Evolutionary conservation across 192 early-diverging fungal genomes (phyloP), one percentile per base, ranked within the genome.

Genomic region (Coemansia furcata): DNA sequence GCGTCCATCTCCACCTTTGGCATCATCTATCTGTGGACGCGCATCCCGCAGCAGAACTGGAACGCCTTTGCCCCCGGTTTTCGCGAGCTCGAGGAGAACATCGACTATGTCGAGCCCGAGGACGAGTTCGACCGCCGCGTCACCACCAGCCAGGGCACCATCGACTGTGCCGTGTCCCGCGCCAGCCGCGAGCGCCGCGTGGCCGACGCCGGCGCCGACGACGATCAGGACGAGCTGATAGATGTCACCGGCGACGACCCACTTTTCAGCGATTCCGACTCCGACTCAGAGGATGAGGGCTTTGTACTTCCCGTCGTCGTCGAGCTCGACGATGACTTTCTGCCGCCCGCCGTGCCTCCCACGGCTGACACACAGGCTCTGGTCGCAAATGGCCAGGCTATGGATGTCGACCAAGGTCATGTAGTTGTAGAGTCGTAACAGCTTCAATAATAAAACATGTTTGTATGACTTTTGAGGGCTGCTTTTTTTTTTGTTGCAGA

Each of bases 1-100:
- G 91, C 87, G 1, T 94, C 95, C 0, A 87, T 96, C 0, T 90
- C 92, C 19, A 84, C 85, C 1, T 91, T 87, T 67, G 95, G 94
- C 17, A 88, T 83, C 5, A 87, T 98, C n/a, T 90, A 92, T 69
- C 85, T 97, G 21, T 99, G 96, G 98, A 88, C 90, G 19, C 87
- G 89, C 33, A 90, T 97, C 61, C 78, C 79, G 3, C 79, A 81
- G 73, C 78, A 81, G 36, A 93, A 94, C 66, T 98, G 94, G 91
- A 93, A 91, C 55, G 92, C 95, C 32, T 95, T 96, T 85, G 93
- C 92, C 15, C 97, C 96, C 21, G 94, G 93, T 40, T 98, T 97
- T 65, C 88, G 82, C 23, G 94, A 97, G 65, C 71, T 99, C 17
- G 93, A 96, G 36, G 96, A 99, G 57, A 98, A 99, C 72, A 83